Base-by-base conservation (phyloP, 2,329 filamentous ascomycete genomes). In the Cladosporium velox region DNA sequence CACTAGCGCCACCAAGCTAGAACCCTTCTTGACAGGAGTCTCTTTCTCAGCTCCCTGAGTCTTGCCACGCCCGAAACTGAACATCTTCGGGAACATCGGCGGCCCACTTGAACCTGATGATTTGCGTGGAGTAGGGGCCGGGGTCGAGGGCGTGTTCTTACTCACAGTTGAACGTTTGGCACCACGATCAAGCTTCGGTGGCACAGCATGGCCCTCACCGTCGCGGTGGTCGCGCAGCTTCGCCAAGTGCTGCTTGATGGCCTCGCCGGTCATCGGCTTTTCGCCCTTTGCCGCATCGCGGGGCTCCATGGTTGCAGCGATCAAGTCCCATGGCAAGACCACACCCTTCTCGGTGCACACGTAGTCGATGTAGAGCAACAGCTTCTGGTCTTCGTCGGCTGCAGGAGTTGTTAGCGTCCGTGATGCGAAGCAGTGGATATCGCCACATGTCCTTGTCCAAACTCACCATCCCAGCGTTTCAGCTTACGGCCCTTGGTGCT, bases 401-500 rank as follows among this genome's bases (percentile, higher is more conserved):
- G 62, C 30, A 15, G 24, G 14, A 12, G 41, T 59, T 57, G 59
- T 70, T 51, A 68, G 67, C 24, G 18, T 24, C n/a, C 44, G 26
- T 35, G 26, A 24, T 12, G 38, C 18, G 7, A 18, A 15, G n/a
- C n/a, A 24, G 41, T 47, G 41, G 3, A 47, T 10, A 47, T 8
- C 41, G n/a, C n/a, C n/a, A 21, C n/a, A 47, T 47, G n/a, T 47
- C 41, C n/a, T 15, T 58, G 30, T 8, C 51, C 41, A 34, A n/a
- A 64, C 73, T 69, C 69, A 75, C 73, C 57, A 64, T 72, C 66
- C 73, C 73, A 75, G 65, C 73, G 72, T 34, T 72, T 67, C 15
- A 75, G 71, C 65, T 69, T 66, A 44, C 73, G 73, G 14, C 68
- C 69, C 24, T 60, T 61, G 14, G 69, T 68, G 55, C 67, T 67